These are phyloP conservation scores for Podaxis sp. DNA, from an alignment of 768 basidiomycete species.

Conservation along the genomic window DNA sequence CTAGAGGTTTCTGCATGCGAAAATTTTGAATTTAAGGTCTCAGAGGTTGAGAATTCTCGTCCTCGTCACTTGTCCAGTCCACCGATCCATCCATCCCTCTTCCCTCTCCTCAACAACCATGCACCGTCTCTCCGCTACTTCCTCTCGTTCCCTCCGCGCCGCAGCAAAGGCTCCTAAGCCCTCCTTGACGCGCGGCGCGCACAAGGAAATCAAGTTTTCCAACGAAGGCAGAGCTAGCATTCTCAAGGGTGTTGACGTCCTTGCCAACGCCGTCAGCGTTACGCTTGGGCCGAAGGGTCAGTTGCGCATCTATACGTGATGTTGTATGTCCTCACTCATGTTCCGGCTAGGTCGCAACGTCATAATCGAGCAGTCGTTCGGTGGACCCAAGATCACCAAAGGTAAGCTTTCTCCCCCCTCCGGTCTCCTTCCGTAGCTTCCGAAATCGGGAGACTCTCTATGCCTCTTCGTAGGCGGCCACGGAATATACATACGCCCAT, in stretches of 20 bases:
- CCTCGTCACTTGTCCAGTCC: not conserved
- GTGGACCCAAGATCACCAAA: slow-evolving; percentile 94
- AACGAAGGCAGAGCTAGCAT: slow-evolving; percentile 94
- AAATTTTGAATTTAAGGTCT: slow-evolving; percentile 5
- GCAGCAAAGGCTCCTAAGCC: slow-evolving; percentile 57
- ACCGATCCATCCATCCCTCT: not conserved
- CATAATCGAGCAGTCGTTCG: slow-evolving; percentile 93
- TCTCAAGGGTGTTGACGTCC: slow-evolving; percentile 92
- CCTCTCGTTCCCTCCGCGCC: slow-evolving; percentile 65
- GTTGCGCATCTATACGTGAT: slow-evolving; percentile 13
- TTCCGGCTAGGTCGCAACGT: slow-evolving; percentile 79
- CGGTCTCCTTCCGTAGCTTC: not conserved
- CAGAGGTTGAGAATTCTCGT: not conserved
- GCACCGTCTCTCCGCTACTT: slow-evolving; percentile 71
- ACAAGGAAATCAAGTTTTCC: slow-evolving; percentile 97
- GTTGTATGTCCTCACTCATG: slow-evolving; percentile 14
- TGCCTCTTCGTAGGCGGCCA: not conserved
- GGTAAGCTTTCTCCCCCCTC: slow-evolving; percentile 43
- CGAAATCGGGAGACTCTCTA: not conserved
- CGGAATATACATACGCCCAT: not conserved
- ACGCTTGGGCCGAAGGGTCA: slow-evolving; percentile 95
- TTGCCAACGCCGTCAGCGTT: slow-evolving; percentile 95
- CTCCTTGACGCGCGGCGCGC: slow-evolving; percentile 62
- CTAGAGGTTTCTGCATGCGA: slow-evolving; percentile 10
- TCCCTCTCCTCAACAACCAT: slow-evolving; percentile 35